These are phyloP conservation scores for Alternaria conjuncta DNA, from an alignment of 2,329 filamentous ascomycete species.

Conservation along the genomic window DNA sequence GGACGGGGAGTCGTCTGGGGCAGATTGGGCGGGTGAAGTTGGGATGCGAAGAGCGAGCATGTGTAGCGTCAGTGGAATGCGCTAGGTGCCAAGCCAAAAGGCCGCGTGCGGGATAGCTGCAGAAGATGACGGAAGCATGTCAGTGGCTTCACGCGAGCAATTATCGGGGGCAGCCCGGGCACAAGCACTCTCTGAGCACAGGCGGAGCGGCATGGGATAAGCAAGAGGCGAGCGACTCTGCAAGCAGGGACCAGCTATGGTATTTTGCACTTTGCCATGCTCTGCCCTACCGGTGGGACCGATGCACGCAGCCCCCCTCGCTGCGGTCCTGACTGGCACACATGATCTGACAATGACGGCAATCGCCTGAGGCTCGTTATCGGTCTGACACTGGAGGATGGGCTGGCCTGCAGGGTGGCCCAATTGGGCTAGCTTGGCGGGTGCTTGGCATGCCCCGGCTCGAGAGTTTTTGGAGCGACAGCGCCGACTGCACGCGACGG, in stretches of 20 bases:
- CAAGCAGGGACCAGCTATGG: conserved; percentile 10
- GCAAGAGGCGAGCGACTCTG: conserved; percentile 1
- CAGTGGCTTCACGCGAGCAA: conserved; percentile 12
- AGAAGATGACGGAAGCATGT: conserved; percentile 14
- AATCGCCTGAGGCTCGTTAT: not conserved
- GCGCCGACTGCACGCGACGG: conserved; percentile 4
- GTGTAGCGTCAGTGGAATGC: conserved; percentile 16
- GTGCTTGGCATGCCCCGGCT: conserved; percentile 3
- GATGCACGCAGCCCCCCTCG: conserved; percentile 7
- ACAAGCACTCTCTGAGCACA: not conserved
- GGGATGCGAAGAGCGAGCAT: conserved; percentile 13
- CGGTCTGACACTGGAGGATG: not conserved
- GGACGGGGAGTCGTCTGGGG: not conserved
- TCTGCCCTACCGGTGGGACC: conserved; percentile 10
- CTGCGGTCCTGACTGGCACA: not conserved
- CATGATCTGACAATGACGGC: conserved; percentile 1
- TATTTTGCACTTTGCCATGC: conserved; percentile 13
- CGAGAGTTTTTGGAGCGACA: conserved; percentile 11
- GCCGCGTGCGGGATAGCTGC: conserved; percentile 15
- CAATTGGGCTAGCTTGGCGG: not conserved
- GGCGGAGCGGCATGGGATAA: conserved; percentile 1
- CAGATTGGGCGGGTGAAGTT: conserved; percentile 7
- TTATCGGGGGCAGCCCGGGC: conserved; percentile 1
- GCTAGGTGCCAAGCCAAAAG: conserved; percentile 20
- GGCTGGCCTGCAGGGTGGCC: not conserved